Percentiles rank a stretch among this genome's conserved stretches.
phyloP scores from a whole-genome alignment of 345 rosid species.

The Rubroshorea leprosula region DNA sequence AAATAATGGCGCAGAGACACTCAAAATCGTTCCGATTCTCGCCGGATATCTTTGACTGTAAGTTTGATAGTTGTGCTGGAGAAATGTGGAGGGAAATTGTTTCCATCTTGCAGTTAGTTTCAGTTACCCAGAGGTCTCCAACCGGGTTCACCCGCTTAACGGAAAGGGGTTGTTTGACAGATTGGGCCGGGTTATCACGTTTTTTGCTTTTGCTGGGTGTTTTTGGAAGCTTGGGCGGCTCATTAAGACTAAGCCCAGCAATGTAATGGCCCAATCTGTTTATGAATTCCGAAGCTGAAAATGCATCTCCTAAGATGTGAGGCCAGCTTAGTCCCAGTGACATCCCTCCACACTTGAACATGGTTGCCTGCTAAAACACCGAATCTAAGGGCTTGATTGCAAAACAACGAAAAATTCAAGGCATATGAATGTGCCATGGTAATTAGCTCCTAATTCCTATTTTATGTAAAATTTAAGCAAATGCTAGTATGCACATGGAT shows the following conservation, averaged over 20 bases:
- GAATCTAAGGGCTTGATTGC: too few species aligned
- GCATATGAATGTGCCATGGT: neutral
- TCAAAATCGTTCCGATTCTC: constrained; percentile 28
- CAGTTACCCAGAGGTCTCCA: constrained; percentile 53
- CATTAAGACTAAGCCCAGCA: constrained; percentile 16
- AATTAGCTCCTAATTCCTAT: too few species aligned
- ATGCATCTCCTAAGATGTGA: constrained; percentile 65
- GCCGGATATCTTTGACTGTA: constrained; percentile 13
- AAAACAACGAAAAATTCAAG: neutral
- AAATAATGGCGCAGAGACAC: constrained; percentile 38
- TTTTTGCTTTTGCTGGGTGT: neutral
- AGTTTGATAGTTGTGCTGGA: constrained; percentile 20
- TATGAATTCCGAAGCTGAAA: constrained; percentile 51
- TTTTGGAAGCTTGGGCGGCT: constrained; percentile 3
- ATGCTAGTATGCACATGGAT: too few species aligned
- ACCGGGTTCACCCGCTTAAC: constrained; percentile 50
- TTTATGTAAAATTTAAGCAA: too few species aligned
- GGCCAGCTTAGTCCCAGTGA: constrained; percentile 74
- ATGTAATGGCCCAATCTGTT: constrained; percentile 35
- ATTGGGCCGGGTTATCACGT: neutral
- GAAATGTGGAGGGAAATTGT: constrained; percentile 30
- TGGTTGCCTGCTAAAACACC: constrained; percentile 44
- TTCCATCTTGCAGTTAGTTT: constrained; percentile 37
- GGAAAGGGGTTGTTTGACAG: constrained; percentile 28
- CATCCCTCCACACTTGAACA: constrained; percentile 65